Evolutionary conservation across 2,329 filamentous ascomycete genomes (phyloP), one percentile per base, ranked within the genome.

Genomic region (Botrytis sinoallii): DNA sequence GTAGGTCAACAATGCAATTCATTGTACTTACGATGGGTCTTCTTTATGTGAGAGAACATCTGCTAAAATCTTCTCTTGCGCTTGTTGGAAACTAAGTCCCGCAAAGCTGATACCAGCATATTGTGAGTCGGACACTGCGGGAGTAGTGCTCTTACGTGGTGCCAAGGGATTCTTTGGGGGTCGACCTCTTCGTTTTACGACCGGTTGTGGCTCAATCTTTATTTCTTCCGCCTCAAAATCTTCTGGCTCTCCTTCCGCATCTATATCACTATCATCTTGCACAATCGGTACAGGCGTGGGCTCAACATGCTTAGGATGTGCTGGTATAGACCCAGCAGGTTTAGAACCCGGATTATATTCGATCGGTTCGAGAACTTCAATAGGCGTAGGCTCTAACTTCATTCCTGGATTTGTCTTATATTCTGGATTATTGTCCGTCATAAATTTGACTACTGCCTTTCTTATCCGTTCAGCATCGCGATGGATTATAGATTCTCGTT

Each of bases 401-500:
- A 97, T 96, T 65, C 84, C 85, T 38, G 87, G 86, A 85, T 76
- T 88, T 32, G 73, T 84, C 75, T 89, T 88, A 82, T 97, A 97
- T 25, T 93, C 93, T 22, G 94, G 94, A 79, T 97, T 97, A 78
- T 91, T 88, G 81, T 92, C 92, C 73, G 91, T 91, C 94, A 97
- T 97, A 82, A 90, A 94, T 79, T 95, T 95, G 81, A 92, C 95
- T 59, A 95, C 87, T 4, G 93, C 91, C 83, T 97, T 97, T 65
- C 94, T 88, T 64, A 97, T 88, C 67, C 93, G 90, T 82, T 97
- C 94, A 14, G 94, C 93, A 84, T 97, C 94, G 61, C 94, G 91
- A 80, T 92, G 95, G 55, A 92, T 86, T 73, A 89, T 84, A 0
- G 93, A 93, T 61, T 87, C 88, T 77, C 91, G 91, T 74, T 91